These are phyloP conservation scores for Raphanus raphanistrum DNA, from an alignment of 345 rosid genomes.

Conservation along the genomic window DNA sequence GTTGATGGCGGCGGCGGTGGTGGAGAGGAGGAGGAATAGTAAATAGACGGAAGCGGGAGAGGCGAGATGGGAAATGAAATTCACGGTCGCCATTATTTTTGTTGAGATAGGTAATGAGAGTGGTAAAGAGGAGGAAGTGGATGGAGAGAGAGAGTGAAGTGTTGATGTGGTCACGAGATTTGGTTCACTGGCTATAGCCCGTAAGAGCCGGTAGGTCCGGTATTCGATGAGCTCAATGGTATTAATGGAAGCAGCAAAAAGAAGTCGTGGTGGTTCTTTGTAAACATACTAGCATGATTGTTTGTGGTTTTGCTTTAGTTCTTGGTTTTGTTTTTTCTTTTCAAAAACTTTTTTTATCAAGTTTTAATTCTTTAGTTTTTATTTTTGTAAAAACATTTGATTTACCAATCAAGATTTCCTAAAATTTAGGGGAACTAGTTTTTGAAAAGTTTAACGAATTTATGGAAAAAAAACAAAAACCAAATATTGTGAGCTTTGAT, in stretches of 20 bases:
- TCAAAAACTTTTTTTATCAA: too few species aligned
- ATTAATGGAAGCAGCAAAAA: not conserved
- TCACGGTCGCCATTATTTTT: constrained; percentile 38
- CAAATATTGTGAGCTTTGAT: too few species aligned
- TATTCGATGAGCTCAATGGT: not conserved
- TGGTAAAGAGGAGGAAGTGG: constrained; percentile 24
- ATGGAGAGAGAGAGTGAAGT: constrained; percentile 18
- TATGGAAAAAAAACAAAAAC: too few species aligned
- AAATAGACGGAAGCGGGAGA: constrained; percentile 42
- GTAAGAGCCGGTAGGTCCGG: not conserved
- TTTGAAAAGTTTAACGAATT: too few species aligned
- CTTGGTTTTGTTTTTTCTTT: too few species aligned
- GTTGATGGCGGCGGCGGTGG: constrained; percentile 52
- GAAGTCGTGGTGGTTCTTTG: not conserved
- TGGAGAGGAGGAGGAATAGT: constrained; percentile 48
- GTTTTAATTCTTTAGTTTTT: too few species aligned
- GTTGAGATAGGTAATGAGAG: constrained; percentile 31
- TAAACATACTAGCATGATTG: too few species aligned
- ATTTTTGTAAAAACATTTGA: too few species aligned
- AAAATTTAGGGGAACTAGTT: too few species aligned
- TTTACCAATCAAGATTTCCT: too few species aligned
- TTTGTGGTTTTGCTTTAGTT: too few species aligned
- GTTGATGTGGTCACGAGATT: constrained; percentile 2
- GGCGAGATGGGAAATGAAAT: constrained; percentile 51
- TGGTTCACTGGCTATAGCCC: not conserved